These are phyloP conservation scores for Salix suchowensis DNA, from an alignment of 345 rosid species.

Conservation along the genomic window DNA sequence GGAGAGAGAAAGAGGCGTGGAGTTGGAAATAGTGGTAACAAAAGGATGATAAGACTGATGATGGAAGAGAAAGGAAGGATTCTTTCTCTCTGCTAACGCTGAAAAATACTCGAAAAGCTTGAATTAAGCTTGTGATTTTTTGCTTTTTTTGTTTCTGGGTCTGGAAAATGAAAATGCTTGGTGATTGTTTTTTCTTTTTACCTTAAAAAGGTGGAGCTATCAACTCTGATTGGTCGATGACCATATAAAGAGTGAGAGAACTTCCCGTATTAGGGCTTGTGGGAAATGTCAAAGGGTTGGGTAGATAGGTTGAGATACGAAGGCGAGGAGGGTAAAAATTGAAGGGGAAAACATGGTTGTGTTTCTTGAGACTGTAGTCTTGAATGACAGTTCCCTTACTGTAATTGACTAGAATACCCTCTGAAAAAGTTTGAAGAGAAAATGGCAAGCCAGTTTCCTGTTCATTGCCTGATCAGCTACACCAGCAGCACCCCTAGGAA, in stretches of 20 bases:
- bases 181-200: neutral
- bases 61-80: conserved; percentile 19
- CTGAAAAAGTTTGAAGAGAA: neutral
- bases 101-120: conserved; percentile 18
- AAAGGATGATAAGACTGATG: conserved; percentile 24
- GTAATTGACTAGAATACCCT: conserved; percentile 19
- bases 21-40: conserved; percentile 11
- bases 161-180: conserved; percentile 16
- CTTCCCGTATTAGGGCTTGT: conserved; percentile 1
- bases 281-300: neutral
- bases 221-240: neutral
- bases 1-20: conserved; percentile 3
- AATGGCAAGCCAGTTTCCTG: neutral
- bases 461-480: neutral
- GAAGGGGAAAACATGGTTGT: conserved; percentile 25
- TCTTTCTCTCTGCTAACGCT: conserved; percentile 10
- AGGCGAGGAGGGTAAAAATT: conserved; percentile 18
- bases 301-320: conserved; percentile 14
- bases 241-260: neutral
- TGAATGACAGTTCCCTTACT: conserved; percentile 25
- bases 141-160: neutral
- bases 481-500: neutral
- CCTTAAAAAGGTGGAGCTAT: conserved; percentile 15
- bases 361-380: conserved; percentile 16
- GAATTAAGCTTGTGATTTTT: neutral